Percentiles rank a stretch among this genome's conserved stretches.
Evolutionary conservation across 192 early-diverging fungal species (phyloP).

Genomic region (Pecoramyces ruminantium): DNA sequence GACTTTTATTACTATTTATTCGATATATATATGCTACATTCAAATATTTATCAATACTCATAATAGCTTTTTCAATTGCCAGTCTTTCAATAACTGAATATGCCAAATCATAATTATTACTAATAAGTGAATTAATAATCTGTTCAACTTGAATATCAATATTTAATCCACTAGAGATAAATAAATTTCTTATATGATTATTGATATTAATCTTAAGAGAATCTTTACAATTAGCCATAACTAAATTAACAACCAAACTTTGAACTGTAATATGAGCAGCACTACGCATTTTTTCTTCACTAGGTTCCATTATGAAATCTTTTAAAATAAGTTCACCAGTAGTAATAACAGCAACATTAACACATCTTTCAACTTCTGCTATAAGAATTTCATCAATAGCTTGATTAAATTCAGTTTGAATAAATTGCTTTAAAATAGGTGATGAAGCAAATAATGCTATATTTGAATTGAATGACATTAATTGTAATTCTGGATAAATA

Average conservation of each 20-base stretch:
- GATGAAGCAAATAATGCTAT: not conserved
- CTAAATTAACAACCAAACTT: conserved; percentile 65
- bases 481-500: not conserved
- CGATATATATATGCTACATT: conserved; percentile 46
- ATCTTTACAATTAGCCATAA: conserved; percentile 87
- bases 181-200: not conserved
- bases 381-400: conserved; percentile 27
- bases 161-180: not conserved
- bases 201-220: conserved; percentile 41
- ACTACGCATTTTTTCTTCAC: conserved; percentile 84
- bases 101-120: conserved; percentile 85
- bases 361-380: conserved; percentile 84
- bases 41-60: conserved; percentile 80
- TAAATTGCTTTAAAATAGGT: not conserved
- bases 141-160: conserved; percentile 36
- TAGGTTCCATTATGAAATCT: conserved; percentile 88
- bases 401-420: not conserved
- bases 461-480: not conserved
- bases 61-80: conserved; percentile 81
- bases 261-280: conserved; percentile 92
- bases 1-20: conserved; percentile 26
- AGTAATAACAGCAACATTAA: conserved; percentile 80
- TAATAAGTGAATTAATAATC: conserved; percentile 64
- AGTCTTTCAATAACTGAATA: conserved; percentile 89
- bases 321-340: conserved; percentile 84